Evolutionary conservation across 116 monocot species (phyloP).

Genomic region (Posidonia oceanica): DNA sequence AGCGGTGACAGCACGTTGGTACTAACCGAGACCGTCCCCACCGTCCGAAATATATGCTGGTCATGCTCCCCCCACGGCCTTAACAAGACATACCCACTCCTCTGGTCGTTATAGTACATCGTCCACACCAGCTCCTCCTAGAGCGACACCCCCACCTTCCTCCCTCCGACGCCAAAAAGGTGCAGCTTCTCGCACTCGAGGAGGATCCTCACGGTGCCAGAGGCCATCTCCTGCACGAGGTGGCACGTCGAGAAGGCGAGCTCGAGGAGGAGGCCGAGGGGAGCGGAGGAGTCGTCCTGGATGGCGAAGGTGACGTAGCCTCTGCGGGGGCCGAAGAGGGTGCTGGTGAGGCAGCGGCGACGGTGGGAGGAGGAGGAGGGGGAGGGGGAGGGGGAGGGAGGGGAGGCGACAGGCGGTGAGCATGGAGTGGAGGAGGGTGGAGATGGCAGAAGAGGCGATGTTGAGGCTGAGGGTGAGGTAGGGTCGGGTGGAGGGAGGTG

Average conservation of each 20-base stretch:
- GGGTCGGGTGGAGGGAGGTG: not conserved
- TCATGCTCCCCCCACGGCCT: constrained; percentile 24
- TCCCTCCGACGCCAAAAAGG: not conserved
- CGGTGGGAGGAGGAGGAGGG: not conserved
- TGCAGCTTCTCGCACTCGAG: constrained; percentile 29
- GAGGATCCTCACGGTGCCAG: constrained; percentile 46
- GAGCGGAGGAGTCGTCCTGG: constrained; percentile 6
- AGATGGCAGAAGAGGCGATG: not conserved
- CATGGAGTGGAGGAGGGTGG: constrained; percentile 5
- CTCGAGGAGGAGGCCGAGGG: constrained; percentile 18
- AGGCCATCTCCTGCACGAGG: constrained; percentile 40
- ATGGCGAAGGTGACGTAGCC: constrained; percentile 21
- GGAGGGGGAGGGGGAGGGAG: not conserved
- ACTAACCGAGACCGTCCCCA: constrained; percentile 36
- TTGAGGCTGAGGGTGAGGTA: not conserved
- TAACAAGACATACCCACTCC: constrained; percentile 33
- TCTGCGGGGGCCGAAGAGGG: constrained; percentile 13
- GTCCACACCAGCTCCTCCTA: constrained; percentile 54
- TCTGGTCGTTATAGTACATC: constrained; percentile 44
- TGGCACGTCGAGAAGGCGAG: constrained; percentile 15
- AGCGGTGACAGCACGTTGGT: constrained; percentile 31
- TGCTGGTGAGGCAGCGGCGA: constrained; percentile 11
- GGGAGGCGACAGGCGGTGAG: constrained; percentile 4
- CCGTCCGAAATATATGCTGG: constrained; percentile 15
- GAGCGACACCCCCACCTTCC: constrained; percentile 8